Base-by-base conservation (phyloP, 768 basidiomycete species). In the Suillus variegatus region DNA sequence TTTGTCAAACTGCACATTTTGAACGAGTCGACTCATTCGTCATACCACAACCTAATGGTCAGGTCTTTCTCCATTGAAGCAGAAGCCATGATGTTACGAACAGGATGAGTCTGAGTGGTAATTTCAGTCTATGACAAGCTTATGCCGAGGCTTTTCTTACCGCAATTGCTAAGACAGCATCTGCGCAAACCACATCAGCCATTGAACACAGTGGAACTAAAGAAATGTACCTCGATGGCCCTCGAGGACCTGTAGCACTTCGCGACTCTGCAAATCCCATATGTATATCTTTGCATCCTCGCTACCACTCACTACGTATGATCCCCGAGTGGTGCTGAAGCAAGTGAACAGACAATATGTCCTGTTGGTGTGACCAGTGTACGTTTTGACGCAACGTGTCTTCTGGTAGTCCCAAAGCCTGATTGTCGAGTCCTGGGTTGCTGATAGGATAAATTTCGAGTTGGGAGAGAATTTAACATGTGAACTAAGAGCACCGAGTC, bases 381-480 rank as follows among this genome's bases (percentile, higher is more conserved):
- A 95, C 3, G 95, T 97, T 80, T 99, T 98, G 28, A 97, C 88
- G 69, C 94, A 94, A 65, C 90, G 89, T 5, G 94, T 93, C 9
- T 87, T 90, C 66, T 95, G 93, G 73, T 91, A 95, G 75, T 97
- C 93, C 95, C 97, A 99, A 18, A 99, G 79, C 2, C 97, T 88
- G 65, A 99, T 89, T 0, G 93, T 95, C 7, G 94, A 97, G 75
- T 99, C 96, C 74, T 98, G 92, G 3, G 97, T 97, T 1, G 94
- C 90, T 6, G 90, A 92, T 49, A 99, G 84, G 32, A 99, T 86
- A 77, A 91, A 96, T 71, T 85, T 87, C 2, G 94, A 95, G 75
- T 97, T 98, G 0, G 94, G 95, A 25, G 96, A 93, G 78, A 99
- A 99, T 70, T 83, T 84, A 60, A 95, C 94, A 77, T 92, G 90